Percentiles rank a stretch among this genome's conserved stretches.
Conservation (phyloP, 257 asterid species). For the Solanum commersonii region DNA sequence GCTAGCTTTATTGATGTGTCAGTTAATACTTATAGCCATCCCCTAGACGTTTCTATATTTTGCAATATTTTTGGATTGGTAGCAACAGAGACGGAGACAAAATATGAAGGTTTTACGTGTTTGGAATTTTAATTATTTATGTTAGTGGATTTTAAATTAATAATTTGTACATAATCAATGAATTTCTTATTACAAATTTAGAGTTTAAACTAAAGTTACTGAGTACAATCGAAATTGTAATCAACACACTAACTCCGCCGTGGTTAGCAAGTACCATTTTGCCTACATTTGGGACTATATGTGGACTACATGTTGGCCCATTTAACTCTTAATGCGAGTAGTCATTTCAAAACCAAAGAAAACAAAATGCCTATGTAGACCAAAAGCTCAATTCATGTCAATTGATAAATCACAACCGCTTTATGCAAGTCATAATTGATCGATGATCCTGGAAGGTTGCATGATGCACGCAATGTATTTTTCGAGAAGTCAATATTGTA, state of each 20-base stretch:
- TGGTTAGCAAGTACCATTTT: neutral
- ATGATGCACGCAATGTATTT: neutral
- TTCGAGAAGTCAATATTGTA: neutral
- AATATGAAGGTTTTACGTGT: neutral
- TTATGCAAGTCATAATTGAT: neutral
- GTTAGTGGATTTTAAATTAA: too few species aligned
- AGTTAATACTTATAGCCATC: neutral
- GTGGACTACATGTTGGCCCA: neutral
- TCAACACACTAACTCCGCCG: too few species aligned
- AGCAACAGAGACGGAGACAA: neutral
- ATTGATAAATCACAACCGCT: neutral
- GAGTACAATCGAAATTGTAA: accelerated
- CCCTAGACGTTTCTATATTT: neutral
- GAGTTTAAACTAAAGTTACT: too few species aligned
- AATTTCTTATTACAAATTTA: too few species aligned
- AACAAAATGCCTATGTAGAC: neutral
- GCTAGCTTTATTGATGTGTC: neutral
- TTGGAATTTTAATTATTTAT: neutral
- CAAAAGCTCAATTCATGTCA: neutral
- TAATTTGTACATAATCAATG: too few species aligned
- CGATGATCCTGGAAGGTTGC: neutral
- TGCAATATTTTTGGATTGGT: neutral
- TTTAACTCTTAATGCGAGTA: neutral
- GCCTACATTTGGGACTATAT: too few species aligned
- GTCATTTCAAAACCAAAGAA: neutral